Base-by-base conservation (phyloP, 306 rosid species). In the Citrullus colocynthis region DNA sequence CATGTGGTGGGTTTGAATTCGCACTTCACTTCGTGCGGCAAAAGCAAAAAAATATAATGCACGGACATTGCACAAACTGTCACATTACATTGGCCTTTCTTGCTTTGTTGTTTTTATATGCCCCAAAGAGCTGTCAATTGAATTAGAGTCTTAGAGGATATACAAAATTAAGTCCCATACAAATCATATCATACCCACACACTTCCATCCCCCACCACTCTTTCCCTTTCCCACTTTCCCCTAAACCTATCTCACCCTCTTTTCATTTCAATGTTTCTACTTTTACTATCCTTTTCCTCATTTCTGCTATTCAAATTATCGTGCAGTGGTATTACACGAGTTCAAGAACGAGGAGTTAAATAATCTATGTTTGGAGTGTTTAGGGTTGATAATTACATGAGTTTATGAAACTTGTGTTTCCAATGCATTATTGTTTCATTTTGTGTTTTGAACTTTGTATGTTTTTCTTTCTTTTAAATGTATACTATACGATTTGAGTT, bases 41-140 rank as follows among this genome's bases (percentile, higher is more conserved):
- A 69, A 69, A 69, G 56, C 75, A 69, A 42, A 63, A 34, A 51
- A 48, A 58, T 20, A 14, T 9, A 67, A 8, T 69, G 75, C 75
- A 69, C 75, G 75, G 37, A 69, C 75, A 42, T 69, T 69, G 10
- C 75, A 69, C 75, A 69, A 69, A 69, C 75, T 69, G 36, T 69
- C 75, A 42, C 37, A 42, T 69, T 69, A 6, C 72, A 37, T 39
- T 65, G 44, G 20, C 45, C 12, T 17, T 15, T 34, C 16, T 60
- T 18, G 17, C 17, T 65, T 66, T 42, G 1, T 66, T n/a, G 51
- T 66, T 10, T 66, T 37, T 65, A 39, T 42, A 48, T 48, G 54
- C 37, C 36, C 1, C n/a, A 34, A 17, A 17, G 8, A 69, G 55
- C 75, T 69, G 36, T 69, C 75, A 39, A 49, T 42, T 39, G 13